phyloP scores from a whole-genome alignment of 2,329 filamentous ascomycete genomes.

The Ambrosiella cleistominuta region DNA sequence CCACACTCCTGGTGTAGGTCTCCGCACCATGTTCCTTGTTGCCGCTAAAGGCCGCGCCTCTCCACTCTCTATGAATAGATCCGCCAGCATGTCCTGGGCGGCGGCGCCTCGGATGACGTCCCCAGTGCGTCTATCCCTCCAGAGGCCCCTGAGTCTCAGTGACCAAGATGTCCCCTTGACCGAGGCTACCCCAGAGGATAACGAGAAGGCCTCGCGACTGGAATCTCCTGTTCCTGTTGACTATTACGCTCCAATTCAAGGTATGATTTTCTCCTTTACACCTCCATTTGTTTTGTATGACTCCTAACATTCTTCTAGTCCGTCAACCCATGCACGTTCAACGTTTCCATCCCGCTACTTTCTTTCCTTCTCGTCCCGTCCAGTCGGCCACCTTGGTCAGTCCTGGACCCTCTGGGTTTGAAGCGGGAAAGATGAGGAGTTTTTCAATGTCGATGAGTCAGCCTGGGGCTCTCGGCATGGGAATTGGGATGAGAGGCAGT shows the following conservation, averaged over 20 bases:
- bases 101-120: neutral
- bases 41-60: neutral
- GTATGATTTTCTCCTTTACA: neutral
- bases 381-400: neutral
- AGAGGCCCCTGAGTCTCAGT: neutral
- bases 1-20: slow-evolving; percentile 1
- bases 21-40: slow-evolving; percentile 7
- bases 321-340: neutral
- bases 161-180: neutral
- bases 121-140: neutral
- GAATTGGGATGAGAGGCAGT: neutral
- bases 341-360: neutral
- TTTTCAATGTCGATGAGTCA: neutral
- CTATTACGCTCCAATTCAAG: slow-evolving; percentile 2
- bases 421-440: neutral
- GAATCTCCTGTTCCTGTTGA: neutral
- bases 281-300: neutral
- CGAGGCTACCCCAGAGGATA: too few relatives aligned
- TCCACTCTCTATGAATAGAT: neutral
- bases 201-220: neutral
- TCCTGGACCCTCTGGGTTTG: neutral
- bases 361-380: neutral
- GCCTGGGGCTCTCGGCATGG: neutral
- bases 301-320: neutral
- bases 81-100: slow-evolving; percentile 8